phyloP scores from a whole-genome alignment of 2,329 filamentous ascomycete genomes.

The Hypoxylon sp. region DNA sequence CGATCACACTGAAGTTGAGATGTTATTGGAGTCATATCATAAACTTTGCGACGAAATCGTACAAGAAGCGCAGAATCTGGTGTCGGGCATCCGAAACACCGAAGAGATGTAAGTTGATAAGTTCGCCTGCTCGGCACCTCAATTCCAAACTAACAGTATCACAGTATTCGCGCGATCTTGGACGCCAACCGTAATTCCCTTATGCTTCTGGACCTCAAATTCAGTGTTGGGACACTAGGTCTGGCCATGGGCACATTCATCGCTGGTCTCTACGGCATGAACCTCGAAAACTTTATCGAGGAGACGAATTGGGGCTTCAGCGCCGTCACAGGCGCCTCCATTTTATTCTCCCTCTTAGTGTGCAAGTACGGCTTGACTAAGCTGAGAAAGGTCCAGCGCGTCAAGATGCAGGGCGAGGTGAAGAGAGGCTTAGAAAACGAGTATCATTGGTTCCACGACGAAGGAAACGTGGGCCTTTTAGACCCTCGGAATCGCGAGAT shows the following conservation, averaged over 20 bases:
- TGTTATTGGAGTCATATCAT: constrained; percentile 96
- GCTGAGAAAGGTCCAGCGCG: constrained; percentile 86
- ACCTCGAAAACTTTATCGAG: constrained; percentile 98
- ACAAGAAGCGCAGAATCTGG: constrained; percentile 91
- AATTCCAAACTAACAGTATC: constrained; percentile 33
- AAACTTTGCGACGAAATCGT: constrained; percentile 99
- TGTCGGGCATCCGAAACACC: constrained; percentile 95
- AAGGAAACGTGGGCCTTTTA: constrained; percentile 65
- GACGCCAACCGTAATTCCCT: constrained; percentile 98
- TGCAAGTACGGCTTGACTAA: constrained; percentile 88
- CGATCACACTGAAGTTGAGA: constrained; percentile 96
- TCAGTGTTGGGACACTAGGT: constrained; percentile 95
- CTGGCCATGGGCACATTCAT: constrained; percentile 94
- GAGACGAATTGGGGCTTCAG: constrained; percentile 90
- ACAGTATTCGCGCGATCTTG: constrained; percentile 92
- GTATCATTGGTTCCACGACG: constrained; percentile 62
- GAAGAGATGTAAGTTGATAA: constrained; percentile 86
- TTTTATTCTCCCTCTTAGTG: constrained; percentile 80
- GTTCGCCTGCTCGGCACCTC: background rate
- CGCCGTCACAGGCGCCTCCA: constrained; percentile 78
- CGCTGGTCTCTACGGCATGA: constrained; percentile 99
- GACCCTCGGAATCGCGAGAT: constrained; percentile 70
- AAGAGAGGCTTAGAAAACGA: constrained; percentile 31
- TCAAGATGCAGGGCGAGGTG: constrained; percentile 80
- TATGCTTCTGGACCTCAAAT: constrained; percentile 97